phyloP scores from a whole-genome alignment of 306 rosid genomes.

The Cucurbita moschata region DNA sequence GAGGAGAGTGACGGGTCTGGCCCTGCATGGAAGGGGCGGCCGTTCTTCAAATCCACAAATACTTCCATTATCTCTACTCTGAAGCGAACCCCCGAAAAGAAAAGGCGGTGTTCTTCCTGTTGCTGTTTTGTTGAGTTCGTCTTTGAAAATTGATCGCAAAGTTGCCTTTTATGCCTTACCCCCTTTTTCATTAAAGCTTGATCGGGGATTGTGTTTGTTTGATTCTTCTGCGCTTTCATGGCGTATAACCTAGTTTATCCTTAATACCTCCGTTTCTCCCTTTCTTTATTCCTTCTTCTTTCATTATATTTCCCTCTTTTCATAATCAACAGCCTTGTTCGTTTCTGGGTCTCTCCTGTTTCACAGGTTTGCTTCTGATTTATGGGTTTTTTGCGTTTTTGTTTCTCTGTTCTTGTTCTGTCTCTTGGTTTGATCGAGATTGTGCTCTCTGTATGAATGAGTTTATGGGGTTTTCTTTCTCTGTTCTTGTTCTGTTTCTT shows the following conservation, averaged over 20 bases:
- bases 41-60: neutral
- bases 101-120: neutral
- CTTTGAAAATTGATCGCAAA: neutral
- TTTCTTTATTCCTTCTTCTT: neutral
- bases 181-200: neutral
- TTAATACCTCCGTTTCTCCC: neutral
- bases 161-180: conserved; percentile 3
- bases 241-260: conserved; percentile 7
- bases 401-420: neutral
- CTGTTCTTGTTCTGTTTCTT: no score
- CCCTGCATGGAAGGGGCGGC: neutral
- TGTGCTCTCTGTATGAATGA: no score
- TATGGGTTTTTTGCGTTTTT: neutral
- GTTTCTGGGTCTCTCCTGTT: conserved; percentile 1
- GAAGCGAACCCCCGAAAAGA: neutral
- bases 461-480: no score
- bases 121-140: neutral
- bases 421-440: no score
- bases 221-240: neutral
- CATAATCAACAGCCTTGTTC: neutral
- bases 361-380: neutral
- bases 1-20: neutral
- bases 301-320: neutral
- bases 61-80: neutral
- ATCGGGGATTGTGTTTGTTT: neutral